Evolutionary conservation across 2,329 filamentous ascomycete species (phyloP).

Genomic region (Aspergillus sp.): DNA sequence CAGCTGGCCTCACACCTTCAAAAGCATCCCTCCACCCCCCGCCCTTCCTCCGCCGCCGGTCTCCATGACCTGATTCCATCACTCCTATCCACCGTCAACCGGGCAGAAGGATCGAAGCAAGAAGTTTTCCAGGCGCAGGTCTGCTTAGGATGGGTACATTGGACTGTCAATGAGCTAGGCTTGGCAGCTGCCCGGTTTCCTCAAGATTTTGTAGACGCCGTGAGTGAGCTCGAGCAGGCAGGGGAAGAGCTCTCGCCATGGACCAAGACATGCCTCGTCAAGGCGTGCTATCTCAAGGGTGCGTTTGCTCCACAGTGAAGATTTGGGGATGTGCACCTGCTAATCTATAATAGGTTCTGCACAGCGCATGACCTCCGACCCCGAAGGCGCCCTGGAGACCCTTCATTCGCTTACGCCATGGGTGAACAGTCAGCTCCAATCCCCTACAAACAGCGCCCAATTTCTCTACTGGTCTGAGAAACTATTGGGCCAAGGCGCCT

Average conservation of each 20-base stretch:
- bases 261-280: conserved; percentile 80
- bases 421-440: conserved; percentile 47
- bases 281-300: conserved; percentile 76
- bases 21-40: conserved; percentile 32
- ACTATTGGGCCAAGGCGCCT: conserved; percentile 72
- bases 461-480: conserved; percentile 77
- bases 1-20: conserved; percentile 61
- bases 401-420: conserved; percentile 68
- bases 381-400: conserved; percentile 63
- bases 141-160: conserved; percentile 83
- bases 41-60: conserved; percentile 46
- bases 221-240: conserved; percentile 56
- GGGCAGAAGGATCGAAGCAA: conserved; percentile 55
- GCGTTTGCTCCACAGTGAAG: conserved; percentile 38
- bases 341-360: conserved; percentile 44
- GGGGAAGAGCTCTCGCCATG: conserved; percentile 64
- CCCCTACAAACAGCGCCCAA: conserved; percentile 59
- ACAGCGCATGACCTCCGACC: conserved; percentile 45
- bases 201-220: conserved; percentile 59
- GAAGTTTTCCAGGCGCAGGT: conserved; percentile 75
- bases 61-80: conserved; percentile 44
- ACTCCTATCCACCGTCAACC: conserved; percentile 57
- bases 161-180: conserved; percentile 70
- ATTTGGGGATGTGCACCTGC: conserved; percentile 5
- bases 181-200: conserved; percentile 65